Conservation (phyloP, 2,329 filamentous ascomycete genomes). For the Stachybotrys echinatus region DNA sequence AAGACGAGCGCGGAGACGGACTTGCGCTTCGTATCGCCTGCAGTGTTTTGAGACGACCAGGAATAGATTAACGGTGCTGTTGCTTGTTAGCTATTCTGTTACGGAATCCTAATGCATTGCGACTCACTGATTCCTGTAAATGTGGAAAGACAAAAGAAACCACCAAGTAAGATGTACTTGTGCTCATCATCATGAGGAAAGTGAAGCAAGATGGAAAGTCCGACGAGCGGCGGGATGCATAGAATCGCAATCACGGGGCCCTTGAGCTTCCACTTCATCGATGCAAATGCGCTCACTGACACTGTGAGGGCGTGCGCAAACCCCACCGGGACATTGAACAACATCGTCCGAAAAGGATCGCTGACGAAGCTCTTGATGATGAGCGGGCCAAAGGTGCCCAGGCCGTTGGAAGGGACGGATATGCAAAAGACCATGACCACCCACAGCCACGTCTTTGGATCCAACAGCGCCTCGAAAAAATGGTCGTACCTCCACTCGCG, state of each 20-base stretch:
- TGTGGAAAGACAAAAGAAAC: conserved; percentile 54
- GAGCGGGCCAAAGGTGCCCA: conserved; percentile 54
- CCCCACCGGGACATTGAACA: conserved; percentile 58
- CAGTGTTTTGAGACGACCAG: conserved; percentile 59
- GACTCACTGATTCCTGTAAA: conserved; percentile 40
- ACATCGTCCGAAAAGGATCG: conserved; percentile 48
- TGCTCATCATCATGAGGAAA: conserved; percentile 40
- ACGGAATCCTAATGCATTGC: conserved; percentile 16
- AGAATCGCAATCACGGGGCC: conserved; percentile 48
- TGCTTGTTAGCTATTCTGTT: conserved; percentile 10
- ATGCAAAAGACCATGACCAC: conserved; percentile 49
- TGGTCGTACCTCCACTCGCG: conserved; percentile 47
- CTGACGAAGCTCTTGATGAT: conserved; percentile 57
- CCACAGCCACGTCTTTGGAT: conserved; percentile 58
- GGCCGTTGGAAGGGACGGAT: conserved; percentile 51
- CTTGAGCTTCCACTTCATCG: conserved; percentile 51
- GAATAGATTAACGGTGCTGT: conserved; percentile 53
- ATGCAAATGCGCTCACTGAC: conserved; percentile 49
- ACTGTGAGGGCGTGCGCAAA: conserved; percentile 55
- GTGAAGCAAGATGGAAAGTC: conserved; percentile 47
- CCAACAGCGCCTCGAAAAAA: conserved; percentile 46
- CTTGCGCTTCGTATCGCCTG: conserved; percentile 66
- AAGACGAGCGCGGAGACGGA: conserved; percentile 60
- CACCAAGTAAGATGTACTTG: conserved; percentile 44
- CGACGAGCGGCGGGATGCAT: conserved; percentile 52